Conservation (phyloP, 108 stramenopile species). For the Asterionellopsis glacialis region DNA sequence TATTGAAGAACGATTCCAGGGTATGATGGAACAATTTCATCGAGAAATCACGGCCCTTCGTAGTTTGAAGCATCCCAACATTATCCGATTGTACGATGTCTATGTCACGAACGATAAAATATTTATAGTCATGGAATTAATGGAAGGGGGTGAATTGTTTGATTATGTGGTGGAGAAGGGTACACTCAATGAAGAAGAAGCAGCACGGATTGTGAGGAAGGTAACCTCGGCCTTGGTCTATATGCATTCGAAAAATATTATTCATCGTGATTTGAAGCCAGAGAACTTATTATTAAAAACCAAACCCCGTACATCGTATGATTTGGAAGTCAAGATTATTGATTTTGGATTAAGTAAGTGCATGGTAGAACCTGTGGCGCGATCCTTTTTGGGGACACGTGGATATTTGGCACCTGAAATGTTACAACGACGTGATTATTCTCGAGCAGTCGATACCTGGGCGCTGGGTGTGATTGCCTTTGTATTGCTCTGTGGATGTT, state of each 20-base stretch:
- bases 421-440: constrained; percentile 90
- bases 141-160: constrained; percentile 98
- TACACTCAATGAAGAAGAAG: constrained; percentile 87
- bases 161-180: constrained; percentile 97
- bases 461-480: constrained; percentile 91
- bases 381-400: constrained; percentile 90
- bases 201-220: constrained; percentile 83
- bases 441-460: constrained; percentile 88
- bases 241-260: constrained; percentile 94
- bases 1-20: constrained; percentile 84
- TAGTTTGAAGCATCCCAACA: constrained; percentile 83
- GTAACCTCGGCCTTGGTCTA: constrained; percentile 92
- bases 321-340: constrained; percentile 93
- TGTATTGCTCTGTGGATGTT: constrained; percentile 92
- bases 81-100: constrained; percentile 92
- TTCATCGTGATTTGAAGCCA: constrained; percentile 96
- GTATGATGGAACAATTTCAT: constrained; percentile 93
- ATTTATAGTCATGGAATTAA: constrained; percentile 96
- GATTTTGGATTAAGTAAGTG: constrained; percentile 95
- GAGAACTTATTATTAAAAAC: constrained; percentile 83
- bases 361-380: constrained; percentile 76
- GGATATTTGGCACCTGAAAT: constrained; percentile 97
- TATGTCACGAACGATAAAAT: constrained; percentile 86
- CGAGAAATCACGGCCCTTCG: constrained; percentile 86
- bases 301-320: constrained; percentile 30